phyloP scores from a whole-genome alignment of 371 early-diverging fungal genomes.

The Zopfochytrium polystomum region DNA sequence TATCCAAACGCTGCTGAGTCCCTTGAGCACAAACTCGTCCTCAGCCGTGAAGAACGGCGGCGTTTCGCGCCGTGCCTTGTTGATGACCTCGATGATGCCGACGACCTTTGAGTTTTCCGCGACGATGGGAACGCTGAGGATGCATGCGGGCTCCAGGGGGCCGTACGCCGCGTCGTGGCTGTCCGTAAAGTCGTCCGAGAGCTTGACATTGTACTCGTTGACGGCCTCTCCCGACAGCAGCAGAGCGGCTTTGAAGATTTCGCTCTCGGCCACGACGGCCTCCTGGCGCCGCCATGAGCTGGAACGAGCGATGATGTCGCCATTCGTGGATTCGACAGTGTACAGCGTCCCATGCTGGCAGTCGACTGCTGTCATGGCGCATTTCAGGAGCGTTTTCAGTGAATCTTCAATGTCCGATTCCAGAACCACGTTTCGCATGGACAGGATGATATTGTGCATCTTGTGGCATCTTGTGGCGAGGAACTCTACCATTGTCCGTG shows the following conservation, averaged over 20 bases:
- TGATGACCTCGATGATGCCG: constrained; percentile 44
- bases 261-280: constrained; percentile 1
- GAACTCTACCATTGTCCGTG: constrained; percentile 25
- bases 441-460: constrained; percentile 26
- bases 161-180: constrained; percentile 32
- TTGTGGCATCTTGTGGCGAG: constrained; percentile 30
- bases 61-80: constrained; percentile 24
- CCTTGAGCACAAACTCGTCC: constrained; percentile 41
- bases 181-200: constrained; percentile 35
- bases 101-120: constrained; percentile 23
- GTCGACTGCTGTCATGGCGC: constrained; percentile 25
- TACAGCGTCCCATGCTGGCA: constrained; percentile 34
- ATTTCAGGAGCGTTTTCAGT: constrained; percentile 19
- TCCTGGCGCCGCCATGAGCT: constrained; percentile 18
- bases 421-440: constrained; percentile 20
- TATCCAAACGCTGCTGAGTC: constrained; percentile 36
- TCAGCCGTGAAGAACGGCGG: constrained; percentile 45
- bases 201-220: constrained; percentile 43
- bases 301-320: constrained; percentile 21
- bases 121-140: constrained; percentile 38
- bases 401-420: constrained; percentile 23
- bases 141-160: constrained; percentile 26
- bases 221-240: constrained; percentile 36
- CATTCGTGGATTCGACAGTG: constrained; percentile 24
- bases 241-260: constrained; percentile 18